Evolutionary conservation across 257 asterid species (phyloP).

Genomic region (Buddleja alternifolia): DNA sequence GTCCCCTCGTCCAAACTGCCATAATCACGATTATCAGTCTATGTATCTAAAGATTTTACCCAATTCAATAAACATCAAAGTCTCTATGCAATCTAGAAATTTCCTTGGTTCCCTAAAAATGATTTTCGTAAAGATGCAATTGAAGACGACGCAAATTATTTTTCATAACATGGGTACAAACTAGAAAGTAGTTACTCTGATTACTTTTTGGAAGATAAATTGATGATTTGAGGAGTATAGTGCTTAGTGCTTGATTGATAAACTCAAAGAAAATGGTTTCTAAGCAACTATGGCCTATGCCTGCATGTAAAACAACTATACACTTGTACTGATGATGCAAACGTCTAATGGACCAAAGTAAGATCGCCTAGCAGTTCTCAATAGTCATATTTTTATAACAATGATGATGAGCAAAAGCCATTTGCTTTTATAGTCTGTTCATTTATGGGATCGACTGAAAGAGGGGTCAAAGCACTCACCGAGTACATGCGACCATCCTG

Average conservation of each 20-base stretch:
- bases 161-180: background rate
- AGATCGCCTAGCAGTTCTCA: background rate
- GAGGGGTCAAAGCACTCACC: slow-evolving; percentile 50
- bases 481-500: slow-evolving; percentile 89
- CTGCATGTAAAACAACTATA: background rate
- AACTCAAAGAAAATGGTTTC: background rate
- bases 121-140: background rate
- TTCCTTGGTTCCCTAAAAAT: background rate
- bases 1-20: slow-evolving; percentile 97
- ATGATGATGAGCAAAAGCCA: background rate
- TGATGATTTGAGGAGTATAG: background rate
- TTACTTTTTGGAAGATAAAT: background rate
- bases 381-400: background rate
- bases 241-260: background rate
- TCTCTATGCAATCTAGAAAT: background rate
- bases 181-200: background rate
- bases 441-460: background rate
- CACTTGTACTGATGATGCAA: background rate
- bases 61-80: background rate
- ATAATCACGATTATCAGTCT: slow-evolving; percentile 18
- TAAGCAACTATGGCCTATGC: background rate
- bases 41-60: background rate
- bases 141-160: background rate
- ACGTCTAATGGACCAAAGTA: background rate
- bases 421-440: slow-evolving; percentile 8